A percentile compares a stretch with the other conserved stretches of the same genome.
Evolutionary conservation across 1,284 basidiomycete genomes (phyloP).

Genomic region (Chalciporus sp.): DNA sequence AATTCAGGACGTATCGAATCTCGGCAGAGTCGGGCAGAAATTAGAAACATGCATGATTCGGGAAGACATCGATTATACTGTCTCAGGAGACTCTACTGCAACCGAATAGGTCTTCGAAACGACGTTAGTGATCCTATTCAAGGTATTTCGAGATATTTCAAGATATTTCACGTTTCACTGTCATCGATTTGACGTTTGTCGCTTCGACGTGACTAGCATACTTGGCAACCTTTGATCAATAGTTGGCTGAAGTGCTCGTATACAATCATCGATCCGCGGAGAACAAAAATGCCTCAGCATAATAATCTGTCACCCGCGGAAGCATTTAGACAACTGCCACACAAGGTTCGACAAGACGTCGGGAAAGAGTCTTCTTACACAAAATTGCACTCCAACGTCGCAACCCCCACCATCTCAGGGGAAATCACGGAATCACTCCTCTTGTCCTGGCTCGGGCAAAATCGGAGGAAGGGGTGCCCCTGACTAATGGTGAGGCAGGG

Average conservation of each 20-base stretch:
- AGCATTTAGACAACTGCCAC: neutral
- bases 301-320: neutral
- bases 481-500: neutral
- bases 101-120: too few species aligned
- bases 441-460: conserved; percentile 6
- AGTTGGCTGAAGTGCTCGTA: too few species aligned
- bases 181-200: too few species aligned
- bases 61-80: too few species aligned
- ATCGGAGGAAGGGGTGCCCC: conserved; percentile 12
- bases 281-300: neutral
- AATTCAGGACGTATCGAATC: too few species aligned
- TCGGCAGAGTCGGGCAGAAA: too few species aligned
- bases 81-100: too few species aligned
- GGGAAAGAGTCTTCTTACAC: conserved; percentile 7
- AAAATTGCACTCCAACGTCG: neutral
- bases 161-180: too few species aligned
- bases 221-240: neutral
- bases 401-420: neutral
- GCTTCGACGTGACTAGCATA: too few species aligned
- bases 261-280: neutral
- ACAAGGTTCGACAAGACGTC: neutral
- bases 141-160: too few species aligned
- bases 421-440: neutral
- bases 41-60: too few species aligned
- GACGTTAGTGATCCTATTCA: too few species aligned